Base-by-base conservation (phyloP, 2,329 filamentous ascomycete species). In the Colletotrichum godetiae region DNA sequence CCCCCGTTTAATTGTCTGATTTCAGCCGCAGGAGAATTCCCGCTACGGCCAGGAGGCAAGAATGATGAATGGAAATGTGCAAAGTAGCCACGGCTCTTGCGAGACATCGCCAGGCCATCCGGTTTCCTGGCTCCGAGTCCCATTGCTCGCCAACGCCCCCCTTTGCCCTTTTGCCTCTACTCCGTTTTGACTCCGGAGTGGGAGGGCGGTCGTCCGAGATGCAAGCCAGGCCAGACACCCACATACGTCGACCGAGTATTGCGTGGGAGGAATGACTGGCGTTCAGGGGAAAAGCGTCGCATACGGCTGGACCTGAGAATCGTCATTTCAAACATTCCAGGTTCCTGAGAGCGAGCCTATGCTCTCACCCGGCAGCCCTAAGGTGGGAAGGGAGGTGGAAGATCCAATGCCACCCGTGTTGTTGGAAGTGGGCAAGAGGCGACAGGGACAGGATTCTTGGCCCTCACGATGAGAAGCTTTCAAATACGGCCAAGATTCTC, bases 401-500 rank as follows among this genome's bases (percentile, higher is more conserved):
- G 0, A 49, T 49, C 15, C 42, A 49, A 49, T 49, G 19, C 42
- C 42, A 8, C 19, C 19, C 42, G 10, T 49, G 19, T 49, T 19
- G 42, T 10, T 49, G 42, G 42, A 49, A 49, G 42, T n/a, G 42
- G 42, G 42, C 4, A 49, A 49, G 42, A 49, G 42, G 42, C 42
- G 42, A 49, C 8, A 49, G 42, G 42, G 19, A 8, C 42, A 22
- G 42, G 19, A 49, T 49, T 49, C 42, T 49, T 49, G 15, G 42
- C 19, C 42, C 42, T n/a, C 42, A 11, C 19, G 42, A 49, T 19
- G 42, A 37, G 52, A 70, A 66, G 37, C 53, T 70, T 70, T 70
- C 67, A 70, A 70, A 70, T 70, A 70, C 60, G 60, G 67, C 67
- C 67, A 70, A 63, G 60, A 65, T 58, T 65, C 60, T 59, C 67